Evolutionary conservation across 2,329 filamentous ascomycete genomes (phyloP).

Genomic region (Xylaria sp.): DNA sequence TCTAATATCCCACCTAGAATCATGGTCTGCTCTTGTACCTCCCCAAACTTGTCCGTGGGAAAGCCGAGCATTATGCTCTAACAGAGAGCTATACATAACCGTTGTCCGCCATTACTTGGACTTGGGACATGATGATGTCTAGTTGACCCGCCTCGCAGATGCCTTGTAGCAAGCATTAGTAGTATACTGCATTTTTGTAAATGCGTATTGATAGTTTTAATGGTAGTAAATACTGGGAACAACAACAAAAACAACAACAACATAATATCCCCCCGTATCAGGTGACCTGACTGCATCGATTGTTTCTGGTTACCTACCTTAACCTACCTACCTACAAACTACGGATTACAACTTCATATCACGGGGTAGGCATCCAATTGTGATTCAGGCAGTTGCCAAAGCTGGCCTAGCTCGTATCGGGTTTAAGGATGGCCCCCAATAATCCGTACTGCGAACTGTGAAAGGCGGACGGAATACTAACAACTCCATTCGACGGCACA

Average conservation of each 20-base stretch:
- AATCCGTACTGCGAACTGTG: too few relatives aligned
- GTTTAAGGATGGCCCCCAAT: background rate
- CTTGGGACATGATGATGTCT: slow-evolving; percentile 22
- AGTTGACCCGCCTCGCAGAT: slow-evolving; percentile 25
- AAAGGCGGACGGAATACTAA: background rate
- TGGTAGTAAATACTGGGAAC: slow-evolving; percentile 21
- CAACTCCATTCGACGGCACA: background rate
- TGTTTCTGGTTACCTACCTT: too few relatives aligned
- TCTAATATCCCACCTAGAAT: slow-evolving; percentile 10
- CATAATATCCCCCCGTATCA: background rate
- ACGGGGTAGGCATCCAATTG: too few relatives aligned
- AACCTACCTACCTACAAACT: too few relatives aligned
- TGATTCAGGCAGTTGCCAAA: background rate
- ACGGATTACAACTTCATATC: background rate
- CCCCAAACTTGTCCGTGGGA: slow-evolving; percentile 1
- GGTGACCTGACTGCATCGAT: too few relatives aligned
- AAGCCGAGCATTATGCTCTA: slow-evolving; percentile 5
- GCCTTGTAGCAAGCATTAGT: slow-evolving; percentile 29
- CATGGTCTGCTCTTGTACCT: slow-evolving; percentile 8
- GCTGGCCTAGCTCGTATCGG: background rate
- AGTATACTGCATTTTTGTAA: slow-evolving; percentile 33
- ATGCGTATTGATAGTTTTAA: slow-evolving; percentile 32
- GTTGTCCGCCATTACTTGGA: slow-evolving; percentile 14
- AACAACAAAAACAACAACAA: too few relatives aligned
- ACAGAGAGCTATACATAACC: slow-evolving; percentile 3